Evolutionary conservation across 1,139 yeast species (phyloP).

Genomic region (Yamadazyma taylorii): DNA sequence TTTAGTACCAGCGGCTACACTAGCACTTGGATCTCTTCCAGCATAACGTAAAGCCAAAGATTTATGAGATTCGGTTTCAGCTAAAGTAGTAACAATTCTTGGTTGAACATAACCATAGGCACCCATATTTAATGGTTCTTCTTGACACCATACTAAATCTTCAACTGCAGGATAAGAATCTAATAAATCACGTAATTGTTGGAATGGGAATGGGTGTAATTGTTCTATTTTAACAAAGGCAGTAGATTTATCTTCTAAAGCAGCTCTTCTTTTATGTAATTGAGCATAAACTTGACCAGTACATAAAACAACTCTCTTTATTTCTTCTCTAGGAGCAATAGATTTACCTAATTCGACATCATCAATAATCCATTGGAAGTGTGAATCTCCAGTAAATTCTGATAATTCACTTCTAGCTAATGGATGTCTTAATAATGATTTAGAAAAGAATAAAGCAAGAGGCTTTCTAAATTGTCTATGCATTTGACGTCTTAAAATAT

Average conservation of each 20-base stretch:
- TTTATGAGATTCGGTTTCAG: constrained; percentile 69
- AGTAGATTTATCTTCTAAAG: constrained; percentile 73
- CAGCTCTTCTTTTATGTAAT: constrained; percentile 82
- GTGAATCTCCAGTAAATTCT: constrained; percentile 90
- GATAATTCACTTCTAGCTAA: constrained; percentile 81
- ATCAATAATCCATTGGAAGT: constrained; percentile 94
- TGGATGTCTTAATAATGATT: constrained; percentile 95
- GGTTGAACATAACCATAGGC: constrained; percentile 78
- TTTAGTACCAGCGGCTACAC: constrained; percentile 98
- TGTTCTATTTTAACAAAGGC: constrained; percentile 92
- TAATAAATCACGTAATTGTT: constrained; percentile 83
- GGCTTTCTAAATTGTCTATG: constrained; percentile 99
- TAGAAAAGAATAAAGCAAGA: constrained; percentile 83
- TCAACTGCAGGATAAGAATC: constrained; percentile 77
- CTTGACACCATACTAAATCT: constrained; percentile 97
- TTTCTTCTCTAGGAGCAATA: constrained; percentile 77
- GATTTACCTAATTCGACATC: constrained; percentile 80
- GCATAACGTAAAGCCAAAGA: constrained; percentile 72
- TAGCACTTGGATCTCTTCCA: constrained; percentile 97
- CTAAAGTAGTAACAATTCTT: constrained; percentile 73
- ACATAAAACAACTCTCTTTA: constrained; percentile 82
- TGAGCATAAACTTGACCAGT: constrained; percentile 96
- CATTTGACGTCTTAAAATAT: constrained; percentile 96
- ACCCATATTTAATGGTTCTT: constrained; percentile 99
- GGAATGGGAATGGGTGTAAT: constrained; percentile 98